These are phyloP conservation scores for Fistulifera pelliculosa DNA, from an alignment of 108 stramenopile species.

Conservation along the genomic window DNA sequence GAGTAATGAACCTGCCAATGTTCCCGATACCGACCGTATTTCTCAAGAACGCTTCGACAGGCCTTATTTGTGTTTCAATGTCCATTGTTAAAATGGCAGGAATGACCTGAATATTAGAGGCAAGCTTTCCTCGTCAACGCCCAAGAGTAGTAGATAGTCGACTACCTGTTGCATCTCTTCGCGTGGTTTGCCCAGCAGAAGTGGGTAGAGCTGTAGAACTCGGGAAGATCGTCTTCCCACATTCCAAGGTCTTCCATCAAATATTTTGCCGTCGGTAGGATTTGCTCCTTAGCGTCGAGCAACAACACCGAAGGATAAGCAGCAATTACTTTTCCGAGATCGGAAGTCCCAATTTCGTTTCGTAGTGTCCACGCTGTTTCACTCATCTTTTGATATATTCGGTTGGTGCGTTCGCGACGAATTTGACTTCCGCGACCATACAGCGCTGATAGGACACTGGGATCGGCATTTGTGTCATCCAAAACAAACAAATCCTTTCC, in stretches of 20 bases:
- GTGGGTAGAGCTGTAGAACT: constrained; percentile 50
- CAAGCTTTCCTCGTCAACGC: constrained; percentile 41
- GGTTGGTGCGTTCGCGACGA: constrained; percentile 28
- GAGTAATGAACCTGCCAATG: constrained; percentile 60
- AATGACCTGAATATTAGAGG: constrained; percentile 53
- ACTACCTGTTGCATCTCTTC: constrained; percentile 37
- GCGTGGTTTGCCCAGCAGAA: constrained; percentile 40
- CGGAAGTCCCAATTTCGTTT: constrained; percentile 43
- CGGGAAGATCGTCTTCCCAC: constrained; percentile 51
- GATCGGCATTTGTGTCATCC: constrained; percentile 1
- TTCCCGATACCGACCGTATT: constrained; percentile 45
- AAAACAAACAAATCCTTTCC: background rate
- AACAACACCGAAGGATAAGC: constrained; percentile 53
- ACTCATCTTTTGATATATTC: constrained; percentile 48
- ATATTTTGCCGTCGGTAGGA: constrained; percentile 31
- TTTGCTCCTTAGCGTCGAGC: constrained; percentile 45
- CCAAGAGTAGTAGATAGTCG: constrained; percentile 30
- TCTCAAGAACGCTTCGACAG: constrained; percentile 52
- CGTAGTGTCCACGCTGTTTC: constrained; percentile 40
- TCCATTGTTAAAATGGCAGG: constrained; percentile 51
- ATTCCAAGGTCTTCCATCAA: constrained; percentile 55
- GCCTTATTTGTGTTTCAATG: constrained; percentile 42
- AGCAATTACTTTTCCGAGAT: constrained; percentile 55
- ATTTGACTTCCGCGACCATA: constrained; percentile 9
- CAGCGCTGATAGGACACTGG: constrained; percentile 11